A percentile compares a stretch with the other conserved stretches of the same genome.
phyloP scores from a whole-genome alignment of 768 basidiomycete genomes.

The Termitomyces sp. region DNA sequence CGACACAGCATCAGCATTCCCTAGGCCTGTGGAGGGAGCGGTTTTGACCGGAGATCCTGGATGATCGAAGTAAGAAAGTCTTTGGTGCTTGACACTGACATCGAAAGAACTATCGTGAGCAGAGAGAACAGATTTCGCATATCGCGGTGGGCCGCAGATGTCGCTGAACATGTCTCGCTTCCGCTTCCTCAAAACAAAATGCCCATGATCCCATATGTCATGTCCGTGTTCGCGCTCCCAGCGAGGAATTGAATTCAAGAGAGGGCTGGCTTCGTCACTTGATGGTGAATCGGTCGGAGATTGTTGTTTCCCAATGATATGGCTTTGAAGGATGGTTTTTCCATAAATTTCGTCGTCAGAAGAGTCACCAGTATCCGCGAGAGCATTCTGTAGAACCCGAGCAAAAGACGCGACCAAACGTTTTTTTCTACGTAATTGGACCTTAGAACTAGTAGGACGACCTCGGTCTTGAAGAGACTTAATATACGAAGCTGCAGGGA shows the following conservation, averaged over 20 bases:
- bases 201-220: constrained; percentile 13
- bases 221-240: constrained; percentile 17
- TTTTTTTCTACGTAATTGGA: constrained; percentile 8
- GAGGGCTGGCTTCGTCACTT: constrained; percentile 11
- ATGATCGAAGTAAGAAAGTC: constrained; percentile 19
- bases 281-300: constrained; percentile 6
- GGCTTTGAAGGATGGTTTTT: background rate
- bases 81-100: constrained; percentile 36
- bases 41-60: constrained; percentile 5
- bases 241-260: constrained; percentile 12
- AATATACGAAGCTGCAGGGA: constrained; percentile 45
- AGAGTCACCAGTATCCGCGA: constrained; percentile 15
- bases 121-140: background rate
- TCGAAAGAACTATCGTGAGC: background rate
- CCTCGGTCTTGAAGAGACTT: constrained; percentile 36
- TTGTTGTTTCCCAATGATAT: background rate
- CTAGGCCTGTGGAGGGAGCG: background rate
- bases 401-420: constrained; percentile 29
- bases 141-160: background rate
- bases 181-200: constrained; percentile 24
- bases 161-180: background rate
- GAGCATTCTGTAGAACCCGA: constrained; percentile 26
- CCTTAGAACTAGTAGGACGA: constrained; percentile 16
- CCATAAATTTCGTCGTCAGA: constrained; percentile 14
- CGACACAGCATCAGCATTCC: background rate